Evolutionary conservation across 306 rosid genomes (phyloP), one percentile per base, ranked within the genome.

Genomic region (Medicago truncatula): DNA sequence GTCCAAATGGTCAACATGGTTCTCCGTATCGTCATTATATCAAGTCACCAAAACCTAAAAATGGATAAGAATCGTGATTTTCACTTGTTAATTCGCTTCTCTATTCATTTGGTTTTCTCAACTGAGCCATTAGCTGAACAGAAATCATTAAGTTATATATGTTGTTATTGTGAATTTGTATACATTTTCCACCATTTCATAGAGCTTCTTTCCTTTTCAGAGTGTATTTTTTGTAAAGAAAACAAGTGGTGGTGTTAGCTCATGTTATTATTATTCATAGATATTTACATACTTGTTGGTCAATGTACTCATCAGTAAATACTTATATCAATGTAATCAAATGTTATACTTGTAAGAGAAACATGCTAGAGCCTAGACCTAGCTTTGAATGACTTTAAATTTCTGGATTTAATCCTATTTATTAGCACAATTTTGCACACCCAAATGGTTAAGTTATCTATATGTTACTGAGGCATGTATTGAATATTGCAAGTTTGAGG

Each of bases 1-100:
- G 85, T 75, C 87, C 88, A 71, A 87, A 80, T 34, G 91, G 91
- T 76, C 85, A 90, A 50, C 88, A 69, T 12, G 93, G 89, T 59
- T 89, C 97, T 74, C 97, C 96, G 1, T 71, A 74, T 60, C 86
- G 70, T 60, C 71, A 82, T 49, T 84, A 83, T 72, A 60, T 16
- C 67, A 84, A 80, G 74, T 84, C 92, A 68, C 86, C 95, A 9
- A 87, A 85, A 46, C 93, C 86, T 41, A 84, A 46, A 46, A 14
- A 81, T 46, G 85, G 84, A 56, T 85, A 47, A 67, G 76, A 73
- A 58, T 67, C 49, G 53, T 2, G 41, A 14, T 73, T 56, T 20
- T 34, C 66, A 8, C 53, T 10, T 71, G 53, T 46, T 67, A 31
- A 46, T 73, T 74, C 81, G 62, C 67, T 76, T 53, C 54, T 69